Evolutionary conservation across 2,329 filamentous ascomycete species (phyloP), one percentile per base, ranked within the genome.

Genomic region (Dendrostoma leiphaemia): DNA sequence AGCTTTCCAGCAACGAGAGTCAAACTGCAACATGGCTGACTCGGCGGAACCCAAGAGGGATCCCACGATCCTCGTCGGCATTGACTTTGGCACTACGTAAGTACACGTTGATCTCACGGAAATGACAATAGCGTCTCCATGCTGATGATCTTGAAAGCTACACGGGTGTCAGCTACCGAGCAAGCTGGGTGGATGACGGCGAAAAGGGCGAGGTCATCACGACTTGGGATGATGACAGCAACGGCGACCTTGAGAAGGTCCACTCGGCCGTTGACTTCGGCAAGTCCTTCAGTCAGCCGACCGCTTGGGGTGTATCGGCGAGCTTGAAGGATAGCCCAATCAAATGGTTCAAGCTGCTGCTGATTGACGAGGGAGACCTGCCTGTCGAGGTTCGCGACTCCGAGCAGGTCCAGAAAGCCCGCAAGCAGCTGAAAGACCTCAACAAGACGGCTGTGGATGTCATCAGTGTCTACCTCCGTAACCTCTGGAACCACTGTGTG

Each of bases 331-430:
- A n/a, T n/a, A n/a, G n/a, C n/a, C n/a, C 67, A 0, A 7, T 74
- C 0, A 60, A 61, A 2, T 77, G 74, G 74, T 74, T 77, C 58
- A 77, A 77, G 48, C 63, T 77, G 0, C 59, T 75, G 0, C 61
- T 77, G 0, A 43, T 76, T 0, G 64, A 74, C 0, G 48, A 64
- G 0, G 24, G 46, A 0, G 69, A 75, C 32, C n/a, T 75, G 0
- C 53, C 62, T 0, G 17, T 3, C 0, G 56, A 66, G 0, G 17
- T 75, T 0, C 32, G 53, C 0, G 3, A 40, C 0, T 69, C 67
- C 0, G 3, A 47, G 0, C 62, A 71, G 1, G 13, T 72, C 1
- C 21, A 23, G 0, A 28, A 59, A 0, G 62, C 65, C 0, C 53
- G 31, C 0, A 4, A 32, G 1, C 1, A 7, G 21, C 6, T 24